Base-by-base conservation (phyloP, 768 basidiomycete species). In the Leccinum barrowsii region DNA sequence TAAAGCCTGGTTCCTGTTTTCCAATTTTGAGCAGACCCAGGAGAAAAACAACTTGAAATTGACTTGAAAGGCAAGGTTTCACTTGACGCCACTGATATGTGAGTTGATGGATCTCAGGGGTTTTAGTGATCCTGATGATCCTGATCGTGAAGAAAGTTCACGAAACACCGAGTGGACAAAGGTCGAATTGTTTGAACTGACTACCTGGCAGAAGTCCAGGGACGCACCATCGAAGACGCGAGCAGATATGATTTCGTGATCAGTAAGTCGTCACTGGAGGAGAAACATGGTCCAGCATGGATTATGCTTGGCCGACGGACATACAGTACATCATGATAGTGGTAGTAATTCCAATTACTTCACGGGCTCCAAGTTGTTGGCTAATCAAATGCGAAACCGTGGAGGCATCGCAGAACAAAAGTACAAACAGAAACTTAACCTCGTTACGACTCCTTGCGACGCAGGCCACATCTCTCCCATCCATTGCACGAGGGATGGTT, bases 351-450 rank as follows among this genome's bases (percentile, higher is more conserved):
- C 15, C 40, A 37, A 42, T 21, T 26, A 37, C 26, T n/a, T 24
- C n/a, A 51, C 34, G 34, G 51, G 56, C 53, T 51, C 44, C 17
- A 24, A 44, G 42, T 44, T 21, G 30, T 52, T 32, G 54, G 30
- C 51, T 17, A 17, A 30, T 54, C 49, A 37, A 40, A 50, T 60
- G 57, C 48, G 40, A n/a, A 50, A 66, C 46, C 34, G 55, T 48
- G 50, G 37, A 60, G 49, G 55, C 32, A 57, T 59, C 44, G 59
- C 54, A n/a, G 37, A 59, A 62, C 34, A 21, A 61, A 60, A 44
- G 21, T 34, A 58, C 55, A 59, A 57, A 60, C 56, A 58, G 30
- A 57, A 44, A 59, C 42, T 53, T 54, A 47, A 44, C 42, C 19
- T 44, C 42, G 42, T 54, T 22, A 52, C 22, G 50, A 54, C 51